Base-by-base conservation (phyloP, 2,329 filamentous ascomycete species). In the Chalaropsis thielavioides region DNA sequence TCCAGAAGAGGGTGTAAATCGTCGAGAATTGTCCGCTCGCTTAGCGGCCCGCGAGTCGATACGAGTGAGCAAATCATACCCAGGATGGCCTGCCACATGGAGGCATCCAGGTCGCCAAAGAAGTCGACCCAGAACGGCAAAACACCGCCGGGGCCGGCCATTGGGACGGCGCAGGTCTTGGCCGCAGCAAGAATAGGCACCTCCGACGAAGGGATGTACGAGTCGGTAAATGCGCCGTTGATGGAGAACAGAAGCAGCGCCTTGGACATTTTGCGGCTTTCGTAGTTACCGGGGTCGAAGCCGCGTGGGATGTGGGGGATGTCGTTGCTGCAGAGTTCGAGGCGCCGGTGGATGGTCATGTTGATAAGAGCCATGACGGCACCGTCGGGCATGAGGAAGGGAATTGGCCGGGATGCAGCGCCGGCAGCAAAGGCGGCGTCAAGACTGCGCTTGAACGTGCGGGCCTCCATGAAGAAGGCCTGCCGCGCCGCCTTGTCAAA, bases 61-160 rank as follows among this genome's bases (percentile, higher is more conserved):
- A 88, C 73, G 38, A 81, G 76, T 67, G 88, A 84, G 41, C 84
- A 76, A 1, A 89, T 78, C 4, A 84, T 80, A 3, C 82, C 80
- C 3, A 90, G 72, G 11, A 87, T 78, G 68, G 83, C 80, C 64
- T 81, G 79, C 86, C 88, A 91, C 64, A 84, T 79, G 0, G 76
- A 74, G n/a, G 72, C 72, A 67, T 89, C 80, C 0, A 82, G 70
- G 5, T 80, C 75, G 7, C 82, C 84, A 67, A 87, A 83, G 67
- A 91, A 84, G 72, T 87, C 85, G 63, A 83, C 81, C 88, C 88
- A 92, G 63, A 89, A 80, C 0, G 88, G 88, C 3, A 89, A 76
- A 51, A 82, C 80, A 11, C 78, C 77, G 3, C 70, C 70, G 1
- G 75, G 73, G 0, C 78, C 77, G 15, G 71, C 67, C 0, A 70